A percentile compares a stretch with the other conserved stretches of the same genome.
These are phyloP conservation scores for Pichia sp. DNA, from an alignment of 1,139 yeast species.

Conservation along the genomic window DNA sequence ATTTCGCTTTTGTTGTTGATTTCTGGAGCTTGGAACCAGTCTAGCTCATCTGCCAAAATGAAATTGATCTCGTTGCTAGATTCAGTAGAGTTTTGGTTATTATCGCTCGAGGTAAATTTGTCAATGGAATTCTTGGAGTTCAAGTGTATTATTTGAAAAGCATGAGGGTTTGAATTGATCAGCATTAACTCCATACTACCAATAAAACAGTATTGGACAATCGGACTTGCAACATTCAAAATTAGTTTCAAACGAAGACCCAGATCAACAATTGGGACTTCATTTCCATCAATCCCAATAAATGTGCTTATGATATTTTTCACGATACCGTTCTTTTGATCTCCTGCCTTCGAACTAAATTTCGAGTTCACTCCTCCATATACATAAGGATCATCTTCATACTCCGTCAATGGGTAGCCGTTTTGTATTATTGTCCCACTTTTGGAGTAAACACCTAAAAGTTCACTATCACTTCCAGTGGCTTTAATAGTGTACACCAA, in stretches of 20 bases:
- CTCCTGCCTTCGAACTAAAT: conserved; percentile 12
- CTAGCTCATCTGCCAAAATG: conserved; percentile 28
- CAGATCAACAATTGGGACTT: conserved; percentile 30
- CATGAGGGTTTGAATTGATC: conserved; percentile 36
- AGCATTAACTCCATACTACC: conserved; percentile 33
- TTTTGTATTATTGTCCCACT: conserved; percentile 43
- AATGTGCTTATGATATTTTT: conserved; percentile 28
- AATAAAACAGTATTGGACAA: conserved; percentile 35
- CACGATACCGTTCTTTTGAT: conserved; percentile 28
- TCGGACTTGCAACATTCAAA: conserved; percentile 40
- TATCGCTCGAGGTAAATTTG: neutral
- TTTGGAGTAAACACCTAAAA: conserved; percentile 38
- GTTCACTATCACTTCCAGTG: conserved; percentile 32
- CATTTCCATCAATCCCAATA: conserved; percentile 23
- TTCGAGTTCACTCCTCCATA: conserved; percentile 18
- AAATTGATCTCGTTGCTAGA: conserved; percentile 26
- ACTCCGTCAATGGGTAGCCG: conserved; percentile 37
- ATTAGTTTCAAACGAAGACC: conserved; percentile 42
- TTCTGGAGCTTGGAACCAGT: conserved; percentile 28
- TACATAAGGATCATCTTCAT: conserved; percentile 23
- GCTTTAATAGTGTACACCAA: conserved; percentile 33
- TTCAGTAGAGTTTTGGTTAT: neutral
- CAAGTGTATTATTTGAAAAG: conserved; percentile 39
- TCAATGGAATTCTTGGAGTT: conserved; percentile 21
- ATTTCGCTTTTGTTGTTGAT: conserved; percentile 18